Conservation (phyloP, 176 grass and related monocot species). For the Eragrostis nindensis region DNA sequence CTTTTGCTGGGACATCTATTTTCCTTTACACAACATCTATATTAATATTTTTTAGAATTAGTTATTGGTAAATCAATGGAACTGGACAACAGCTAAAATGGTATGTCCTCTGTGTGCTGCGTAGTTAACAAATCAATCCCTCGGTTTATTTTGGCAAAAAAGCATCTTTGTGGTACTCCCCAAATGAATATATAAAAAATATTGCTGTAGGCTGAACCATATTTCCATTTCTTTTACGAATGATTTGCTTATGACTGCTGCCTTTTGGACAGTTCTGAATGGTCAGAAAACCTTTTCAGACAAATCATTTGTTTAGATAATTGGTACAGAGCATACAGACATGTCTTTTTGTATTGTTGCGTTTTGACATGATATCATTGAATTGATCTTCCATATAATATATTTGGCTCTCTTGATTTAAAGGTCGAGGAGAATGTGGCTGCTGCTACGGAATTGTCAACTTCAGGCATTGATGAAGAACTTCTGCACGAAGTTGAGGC, state of each 20-base stretch:
- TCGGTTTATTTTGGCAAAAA: neutral
- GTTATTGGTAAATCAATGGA: no score
- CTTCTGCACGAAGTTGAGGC: conserved; percentile 72
- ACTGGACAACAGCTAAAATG: neutral
- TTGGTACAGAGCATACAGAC: neutral
- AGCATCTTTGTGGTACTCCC: neutral
- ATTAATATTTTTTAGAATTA: no score
- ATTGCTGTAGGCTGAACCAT: neutral
- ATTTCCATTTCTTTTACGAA: neutral
- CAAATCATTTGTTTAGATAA: no score
- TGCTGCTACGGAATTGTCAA: conserved; percentile 63
- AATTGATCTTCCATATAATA: neutral
- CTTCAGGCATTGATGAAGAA: conserved; percentile 70
- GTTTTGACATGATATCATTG: neutral
- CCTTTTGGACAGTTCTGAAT: neutral
- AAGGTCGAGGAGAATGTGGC: conserved; percentile 93
- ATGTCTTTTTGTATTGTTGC: neutral
- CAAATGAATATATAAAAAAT: neutral
- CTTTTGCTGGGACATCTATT: neutral
- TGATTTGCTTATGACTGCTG: neutral
- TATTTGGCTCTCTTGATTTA: conserved; percentile 25
- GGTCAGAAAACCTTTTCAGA: neutral
- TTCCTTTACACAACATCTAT: neutral
- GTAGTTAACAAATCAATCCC: no score
- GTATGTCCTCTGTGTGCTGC: no score